phyloP scores from a whole-genome alignment of 2,329 filamentous ascomycete species.

The Aspergillus luchuensis region DNA sequence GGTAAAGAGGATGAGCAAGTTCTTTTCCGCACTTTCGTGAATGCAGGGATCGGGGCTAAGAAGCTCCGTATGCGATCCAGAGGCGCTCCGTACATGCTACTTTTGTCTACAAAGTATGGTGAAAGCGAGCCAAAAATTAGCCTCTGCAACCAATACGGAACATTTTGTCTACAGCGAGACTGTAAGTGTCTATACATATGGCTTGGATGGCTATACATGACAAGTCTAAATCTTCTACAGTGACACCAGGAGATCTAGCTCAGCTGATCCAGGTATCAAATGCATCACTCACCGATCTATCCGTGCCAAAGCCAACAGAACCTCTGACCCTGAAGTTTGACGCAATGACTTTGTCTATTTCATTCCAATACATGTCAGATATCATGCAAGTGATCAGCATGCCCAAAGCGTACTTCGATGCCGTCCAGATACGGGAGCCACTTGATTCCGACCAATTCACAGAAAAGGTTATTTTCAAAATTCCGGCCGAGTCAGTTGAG shows the following conservation, averaged over 20 bases:
- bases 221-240: conserved; percentile 12
- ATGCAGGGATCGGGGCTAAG: conserved; percentile 35
- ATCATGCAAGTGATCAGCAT: conserved; percentile 33
- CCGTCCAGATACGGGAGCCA: conserved; percentile 34
- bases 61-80: conserved; percentile 34
- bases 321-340: conserved; percentile 31
- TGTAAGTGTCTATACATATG: conserved; percentile 21
- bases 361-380: conserved; percentile 32
- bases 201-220: not conserved
- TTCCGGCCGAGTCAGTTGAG: conserved; percentile 33
- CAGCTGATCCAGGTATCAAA: conserved; percentile 25
- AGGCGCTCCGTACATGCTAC: conserved; percentile 36
- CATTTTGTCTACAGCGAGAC: conserved; percentile 32
- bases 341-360: conserved; percentile 27
- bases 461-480: conserved; percentile 32
- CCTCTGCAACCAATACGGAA: conserved; percentile 37
- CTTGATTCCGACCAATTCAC: conserved; percentile 31
- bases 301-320: conserved; percentile 25
- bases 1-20: conserved; percentile 35
- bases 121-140: conserved; percentile 37
- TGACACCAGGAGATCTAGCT: conserved; percentile 24
- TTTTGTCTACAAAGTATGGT: conserved; percentile 32
- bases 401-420: conserved; percentile 35
- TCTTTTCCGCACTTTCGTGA: conserved; percentile 34
- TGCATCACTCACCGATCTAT: conserved; percentile 17